phyloP scores from a whole-genome alignment of 2,329 filamentous ascomycete genomes.

The Colletotrichum horii region DNA sequence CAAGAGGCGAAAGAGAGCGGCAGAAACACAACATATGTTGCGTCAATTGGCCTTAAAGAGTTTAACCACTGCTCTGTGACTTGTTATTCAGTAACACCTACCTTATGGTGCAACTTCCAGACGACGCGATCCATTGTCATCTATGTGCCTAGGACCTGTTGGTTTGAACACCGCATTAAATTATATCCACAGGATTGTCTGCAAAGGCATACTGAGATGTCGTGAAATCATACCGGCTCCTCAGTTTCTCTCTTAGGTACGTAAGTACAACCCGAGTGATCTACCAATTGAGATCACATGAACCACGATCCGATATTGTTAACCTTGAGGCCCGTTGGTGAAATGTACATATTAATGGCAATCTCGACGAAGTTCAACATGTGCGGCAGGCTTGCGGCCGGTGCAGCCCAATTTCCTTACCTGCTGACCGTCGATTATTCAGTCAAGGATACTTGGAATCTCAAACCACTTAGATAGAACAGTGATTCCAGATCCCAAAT shows the following conservation, averaged over 20 bases:
- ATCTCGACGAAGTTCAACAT: background rate
- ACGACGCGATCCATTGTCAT: rapidly evolving
- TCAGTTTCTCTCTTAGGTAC: background rate
- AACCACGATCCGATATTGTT: background rate
- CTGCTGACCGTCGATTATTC: background rate
- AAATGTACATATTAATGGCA: rapidly evolving
- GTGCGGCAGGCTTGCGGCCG: background rate
- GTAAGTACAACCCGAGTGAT: background rate
- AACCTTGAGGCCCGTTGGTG: background rate
- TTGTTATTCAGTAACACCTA: background rate
- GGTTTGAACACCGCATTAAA: rapidly evolving
- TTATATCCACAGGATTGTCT: background rate
- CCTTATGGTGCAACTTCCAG: background rate
- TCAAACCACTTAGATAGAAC: too few relatives aligned
- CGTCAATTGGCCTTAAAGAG: background rate
- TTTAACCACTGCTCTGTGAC: background rate
- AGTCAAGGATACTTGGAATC: background rate
- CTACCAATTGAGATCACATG: background rate
- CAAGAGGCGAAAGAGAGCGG: rapidly evolving
- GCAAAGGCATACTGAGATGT: background rate
- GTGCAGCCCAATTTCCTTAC: background rate
- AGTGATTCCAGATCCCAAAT: background rate
- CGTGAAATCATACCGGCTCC: background rate
- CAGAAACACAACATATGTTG: background rate
- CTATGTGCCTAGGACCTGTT: background rate